phyloP scores from a whole-genome alignment of 345 rosid species.

The Dipteronia sinensis region DNA sequence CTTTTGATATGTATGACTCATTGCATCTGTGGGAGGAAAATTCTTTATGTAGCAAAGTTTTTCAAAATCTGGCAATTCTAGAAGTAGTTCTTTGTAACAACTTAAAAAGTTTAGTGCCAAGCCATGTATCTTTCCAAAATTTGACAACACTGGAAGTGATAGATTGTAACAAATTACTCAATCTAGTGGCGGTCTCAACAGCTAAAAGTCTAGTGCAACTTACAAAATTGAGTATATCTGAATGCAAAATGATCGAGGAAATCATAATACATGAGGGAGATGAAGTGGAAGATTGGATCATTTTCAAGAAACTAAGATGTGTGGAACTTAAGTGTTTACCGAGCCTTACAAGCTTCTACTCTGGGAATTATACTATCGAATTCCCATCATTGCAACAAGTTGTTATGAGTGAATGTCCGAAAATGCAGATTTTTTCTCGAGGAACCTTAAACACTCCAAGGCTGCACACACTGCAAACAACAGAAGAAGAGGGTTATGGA shows the following conservation, averaged over 20 bases:
- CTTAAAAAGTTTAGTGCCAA: conserved; percentile 16
- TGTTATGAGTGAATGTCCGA: background rate
- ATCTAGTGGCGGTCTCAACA: conserved; percentile 13
- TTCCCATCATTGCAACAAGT: background rate
- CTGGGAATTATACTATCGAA: background rate
- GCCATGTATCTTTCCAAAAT: conserved; percentile 15
- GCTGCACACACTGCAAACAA: background rate
- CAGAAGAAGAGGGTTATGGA: background rate
- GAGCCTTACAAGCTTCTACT: conserved; percentile 10
- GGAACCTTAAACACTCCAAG: background rate
- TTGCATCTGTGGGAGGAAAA: background rate
- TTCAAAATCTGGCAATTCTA: conserved; percentile 10
- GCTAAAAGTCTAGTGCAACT: conserved; percentile 26
- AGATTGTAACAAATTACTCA: conserved; percentile 14
- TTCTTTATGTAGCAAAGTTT: background rate
- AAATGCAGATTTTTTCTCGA: background rate
- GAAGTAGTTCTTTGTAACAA: background rate
- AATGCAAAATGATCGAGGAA: conserved; percentile 23
- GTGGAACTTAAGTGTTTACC: conserved; percentile 19
- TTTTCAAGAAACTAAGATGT: conserved; percentile 16
- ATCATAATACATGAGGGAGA: conserved; percentile 12
- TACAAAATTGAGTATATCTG: conserved; percentile 8
- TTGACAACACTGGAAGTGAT: conserved; percentile 15
- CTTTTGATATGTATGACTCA: background rate
- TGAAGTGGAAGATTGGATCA: conserved; percentile 7